A percentile compares a stretch with the other conserved stretches of the same genome.
phyloP scores from a whole-genome alignment of 257 asterid genomes.

The Nicotiana attenuata region DNA sequence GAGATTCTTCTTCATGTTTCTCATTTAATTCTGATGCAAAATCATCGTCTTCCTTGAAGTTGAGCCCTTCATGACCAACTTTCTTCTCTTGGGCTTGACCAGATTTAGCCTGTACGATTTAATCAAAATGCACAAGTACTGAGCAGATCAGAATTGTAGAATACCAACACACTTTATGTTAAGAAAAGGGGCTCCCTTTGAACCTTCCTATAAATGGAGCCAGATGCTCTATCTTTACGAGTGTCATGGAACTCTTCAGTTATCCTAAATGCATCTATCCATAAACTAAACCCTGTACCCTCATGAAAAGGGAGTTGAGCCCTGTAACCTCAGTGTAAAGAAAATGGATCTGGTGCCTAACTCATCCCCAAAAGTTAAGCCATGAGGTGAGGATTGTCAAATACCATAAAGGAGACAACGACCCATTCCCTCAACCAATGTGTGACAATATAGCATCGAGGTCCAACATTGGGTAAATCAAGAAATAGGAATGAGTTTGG shows the following conservation, averaged over 20 bases:
- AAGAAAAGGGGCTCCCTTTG: neutral
- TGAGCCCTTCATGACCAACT: constrained; percentile 46
- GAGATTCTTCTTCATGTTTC: constrained; percentile 27
- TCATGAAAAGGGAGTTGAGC: neutral
- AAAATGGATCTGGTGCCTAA: too few species aligned
- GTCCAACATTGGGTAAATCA: too few species aligned
- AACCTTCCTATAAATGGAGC: neutral
- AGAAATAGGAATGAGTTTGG: too few species aligned
- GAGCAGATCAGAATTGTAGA: neutral
- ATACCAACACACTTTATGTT: neutral
- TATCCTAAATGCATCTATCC: neutral
- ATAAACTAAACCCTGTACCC: neutral
- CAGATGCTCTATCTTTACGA: neutral
- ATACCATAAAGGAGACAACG: too few species aligned
- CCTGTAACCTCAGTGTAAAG: neutral
- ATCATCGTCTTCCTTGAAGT: constrained; percentile 45
- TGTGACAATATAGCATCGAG: too few species aligned
- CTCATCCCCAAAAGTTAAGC: too few species aligned
- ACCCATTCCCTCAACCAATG: too few species aligned
- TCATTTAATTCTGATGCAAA: constrained; percentile 28
- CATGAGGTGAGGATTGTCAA: too few species aligned
- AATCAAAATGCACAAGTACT: neutral
- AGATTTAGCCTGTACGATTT: constrained; percentile 41
- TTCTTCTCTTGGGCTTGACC: constrained; percentile 48
- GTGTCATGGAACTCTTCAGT: neutral